Evolutionary conservation across 2,329 filamentous ascomycete genomes (phyloP).

Genomic region (Pseudonectria foliicola): DNA sequence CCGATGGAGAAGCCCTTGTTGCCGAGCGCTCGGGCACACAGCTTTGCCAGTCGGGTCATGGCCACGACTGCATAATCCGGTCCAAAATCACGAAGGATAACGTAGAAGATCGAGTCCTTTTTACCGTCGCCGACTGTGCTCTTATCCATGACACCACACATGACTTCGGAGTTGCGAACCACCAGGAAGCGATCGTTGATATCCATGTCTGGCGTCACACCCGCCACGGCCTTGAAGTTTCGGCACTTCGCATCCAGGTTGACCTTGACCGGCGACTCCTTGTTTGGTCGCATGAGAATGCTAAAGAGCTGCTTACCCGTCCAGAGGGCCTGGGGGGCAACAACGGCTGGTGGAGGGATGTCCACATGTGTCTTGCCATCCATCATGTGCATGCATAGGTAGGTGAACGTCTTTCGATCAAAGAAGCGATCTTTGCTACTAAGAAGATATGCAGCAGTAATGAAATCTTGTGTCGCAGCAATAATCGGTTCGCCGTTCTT

Average conservation of each 20-base stretch:
- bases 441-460: constrained; percentile 85
- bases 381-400: constrained; percentile 92
- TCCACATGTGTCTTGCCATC: constrained; percentile 71
- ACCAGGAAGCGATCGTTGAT: constrained; percentile 86
- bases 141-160: constrained; percentile 98
- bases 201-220: constrained; percentile 62
- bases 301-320: constrained; percentile 97
- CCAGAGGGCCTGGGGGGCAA: constrained; percentile 84
- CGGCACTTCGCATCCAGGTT: constrained; percentile 92
- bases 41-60: constrained; percentile 89
- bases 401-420: constrained; percentile 79
- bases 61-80: constrained; percentile 79
- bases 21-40: constrained; percentile 81
- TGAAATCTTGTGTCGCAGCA: constrained; percentile 98
- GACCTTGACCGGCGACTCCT: constrained; percentile 70
- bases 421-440: constrained; percentile 92
- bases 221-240: constrained; percentile 61
- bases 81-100: constrained; percentile 91
- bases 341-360: constrained; percentile 75
- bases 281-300: constrained; percentile 83
- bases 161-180: constrained; percentile 91
- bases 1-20: constrained; percentile 95
- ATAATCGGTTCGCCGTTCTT: constrained; percentile 98
- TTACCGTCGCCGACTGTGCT: constrained; percentile 94
- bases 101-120: constrained; percentile 96